Evolutionary conservation across 2,329 filamentous ascomycete species (phyloP).

Genomic region (Trichophyton simii): DNA sequence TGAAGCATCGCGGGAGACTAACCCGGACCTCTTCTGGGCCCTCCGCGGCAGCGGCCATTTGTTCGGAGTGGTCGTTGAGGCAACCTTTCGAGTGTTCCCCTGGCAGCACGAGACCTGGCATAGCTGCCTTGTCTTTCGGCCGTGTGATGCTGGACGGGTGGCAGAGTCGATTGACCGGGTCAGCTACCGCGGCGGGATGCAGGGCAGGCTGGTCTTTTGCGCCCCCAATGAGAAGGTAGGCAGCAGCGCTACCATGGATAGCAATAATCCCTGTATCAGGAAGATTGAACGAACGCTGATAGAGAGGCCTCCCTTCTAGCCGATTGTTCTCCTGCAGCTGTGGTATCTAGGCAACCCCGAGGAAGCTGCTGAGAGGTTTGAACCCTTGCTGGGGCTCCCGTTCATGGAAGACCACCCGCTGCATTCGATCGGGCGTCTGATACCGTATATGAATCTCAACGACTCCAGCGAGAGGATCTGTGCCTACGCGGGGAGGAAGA

Average conservation of each 20-base stretch:
- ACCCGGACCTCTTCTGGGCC: conserved; percentile 26
- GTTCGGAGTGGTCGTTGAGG: conserved; percentile 21
- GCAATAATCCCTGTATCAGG: background rate
- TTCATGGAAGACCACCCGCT: background rate
- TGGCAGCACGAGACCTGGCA: conserved; percentile 4
- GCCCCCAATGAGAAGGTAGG: background rate
- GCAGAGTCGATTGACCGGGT: background rate
- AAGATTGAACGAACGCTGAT: background rate
- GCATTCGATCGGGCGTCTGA: background rate
- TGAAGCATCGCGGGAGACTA: conserved; percentile 14
- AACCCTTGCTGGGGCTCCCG: background rate
- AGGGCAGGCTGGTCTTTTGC: background rate
- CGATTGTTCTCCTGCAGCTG: background rate
- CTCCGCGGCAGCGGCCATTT: conserved; percentile 25
- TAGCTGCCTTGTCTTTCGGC: background rate
- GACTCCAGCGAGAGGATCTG: conserved; percentile 2
- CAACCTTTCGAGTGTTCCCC: background rate
- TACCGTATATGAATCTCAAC: conserved; percentile 5
- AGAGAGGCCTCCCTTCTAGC: background rate
- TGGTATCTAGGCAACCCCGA: conserved; percentile 4
- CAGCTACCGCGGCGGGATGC: background rate
- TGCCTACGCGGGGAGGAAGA: background rate
- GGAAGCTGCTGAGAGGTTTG: background rate
- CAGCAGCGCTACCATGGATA: background rate
- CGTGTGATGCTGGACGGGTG: background rate